These are phyloP conservation scores for Iberis pinnata DNA, from an alignment of 345 rosid species.

Conservation along the genomic window DNA sequence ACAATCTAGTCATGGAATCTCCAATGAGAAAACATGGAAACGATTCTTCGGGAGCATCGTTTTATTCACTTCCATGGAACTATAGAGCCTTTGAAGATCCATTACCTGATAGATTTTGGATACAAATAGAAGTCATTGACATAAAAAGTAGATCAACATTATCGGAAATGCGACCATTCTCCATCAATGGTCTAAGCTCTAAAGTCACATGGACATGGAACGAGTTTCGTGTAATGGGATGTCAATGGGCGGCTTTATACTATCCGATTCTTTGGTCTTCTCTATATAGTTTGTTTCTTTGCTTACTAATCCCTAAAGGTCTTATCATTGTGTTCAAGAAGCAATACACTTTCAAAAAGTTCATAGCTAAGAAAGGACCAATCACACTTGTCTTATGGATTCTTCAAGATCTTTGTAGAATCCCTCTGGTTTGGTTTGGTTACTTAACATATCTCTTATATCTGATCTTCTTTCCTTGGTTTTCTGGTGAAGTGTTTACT, in stretches of 20 bases:
- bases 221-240: conserved; percentile 82
- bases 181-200: conserved; percentile 56
- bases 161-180: conserved; percentile 71
- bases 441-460: conserved; percentile 51
- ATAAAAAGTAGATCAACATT: conserved; percentile 44
- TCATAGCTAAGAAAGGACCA: conserved; percentile 40
- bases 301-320: conserved; percentile 56
- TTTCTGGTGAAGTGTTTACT: conserved; percentile 58
- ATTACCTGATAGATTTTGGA: conserved; percentile 81
- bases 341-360: conserved; percentile 49
- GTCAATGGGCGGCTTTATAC: conserved; percentile 73
- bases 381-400: conserved; percentile 47
- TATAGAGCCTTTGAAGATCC: conserved; percentile 81
- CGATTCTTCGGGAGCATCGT: conserved; percentile 50
- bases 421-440: conserved; percentile 59
- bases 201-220: conserved; percentile 83
- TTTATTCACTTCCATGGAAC: conserved; percentile 80
- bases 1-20: conserved; percentile 57
- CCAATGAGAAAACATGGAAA: conserved; percentile 51
- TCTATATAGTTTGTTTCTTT: conserved; percentile 35
- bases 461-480: conserved; percentile 74
- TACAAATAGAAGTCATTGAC: conserved; percentile 69
- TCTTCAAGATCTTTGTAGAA: conserved; percentile 63
- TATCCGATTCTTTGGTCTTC: conserved; percentile 59
- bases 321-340: conserved; percentile 42